A percentile compares a stretch with the other conserved stretches of the same genome.
These are phyloP conservation scores for Chaetomidium leptoderma DNA, from an alignment of 495 filamentous ascomycete genomes.

Conservation along the genomic window DNA sequence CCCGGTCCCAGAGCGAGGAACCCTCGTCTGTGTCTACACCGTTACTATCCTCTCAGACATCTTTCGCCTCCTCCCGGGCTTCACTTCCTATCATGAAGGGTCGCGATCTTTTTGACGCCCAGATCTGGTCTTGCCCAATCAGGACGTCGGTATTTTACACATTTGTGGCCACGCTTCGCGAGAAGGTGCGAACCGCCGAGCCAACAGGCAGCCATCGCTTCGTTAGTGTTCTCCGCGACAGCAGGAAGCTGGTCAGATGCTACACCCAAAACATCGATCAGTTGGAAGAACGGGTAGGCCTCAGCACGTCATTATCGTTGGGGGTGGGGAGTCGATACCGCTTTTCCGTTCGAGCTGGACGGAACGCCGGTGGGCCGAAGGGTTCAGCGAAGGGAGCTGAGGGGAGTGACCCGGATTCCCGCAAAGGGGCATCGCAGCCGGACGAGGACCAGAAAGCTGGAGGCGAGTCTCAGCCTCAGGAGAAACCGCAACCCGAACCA, in stretches of 20 bases:
- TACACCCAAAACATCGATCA: conserved; percentile 73
- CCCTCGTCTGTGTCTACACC: conserved; percentile 36
- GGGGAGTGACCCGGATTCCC: conserved; percentile 30
- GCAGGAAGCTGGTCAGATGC: conserved; percentile 57
- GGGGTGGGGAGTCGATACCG: conserved; percentile 55
- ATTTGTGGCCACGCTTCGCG: conserved; percentile 58
- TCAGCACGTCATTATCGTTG: conserved; percentile 48
- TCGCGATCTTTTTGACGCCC: conserved; percentile 61
- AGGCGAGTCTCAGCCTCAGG: background rate
- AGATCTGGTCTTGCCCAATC: conserved; percentile 58
- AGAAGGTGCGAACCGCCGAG: conserved; percentile 54
- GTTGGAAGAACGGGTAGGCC: conserved; percentile 60
- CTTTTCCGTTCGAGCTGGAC: conserved; percentile 33
- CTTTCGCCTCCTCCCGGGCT: conserved; percentile 28
- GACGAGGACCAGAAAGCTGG: conserved; percentile 5
- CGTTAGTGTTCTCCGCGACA: conserved; percentile 57
- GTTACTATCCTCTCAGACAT: conserved; percentile 41
- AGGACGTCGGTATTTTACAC: conserved; percentile 64
- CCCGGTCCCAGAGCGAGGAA: conserved; percentile 37
- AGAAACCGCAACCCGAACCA: background rate
- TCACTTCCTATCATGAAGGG: conserved; percentile 58
- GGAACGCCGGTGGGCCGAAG: conserved; percentile 10
- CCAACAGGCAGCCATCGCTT: conserved; percentile 57
- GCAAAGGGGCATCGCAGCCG: conserved; percentile 22
- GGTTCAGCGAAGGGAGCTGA: conserved; percentile 16